Evolutionary conservation across 1,139 yeast species (phyloP).

Genomic region (Yamadazyma jaroonii): DNA sequence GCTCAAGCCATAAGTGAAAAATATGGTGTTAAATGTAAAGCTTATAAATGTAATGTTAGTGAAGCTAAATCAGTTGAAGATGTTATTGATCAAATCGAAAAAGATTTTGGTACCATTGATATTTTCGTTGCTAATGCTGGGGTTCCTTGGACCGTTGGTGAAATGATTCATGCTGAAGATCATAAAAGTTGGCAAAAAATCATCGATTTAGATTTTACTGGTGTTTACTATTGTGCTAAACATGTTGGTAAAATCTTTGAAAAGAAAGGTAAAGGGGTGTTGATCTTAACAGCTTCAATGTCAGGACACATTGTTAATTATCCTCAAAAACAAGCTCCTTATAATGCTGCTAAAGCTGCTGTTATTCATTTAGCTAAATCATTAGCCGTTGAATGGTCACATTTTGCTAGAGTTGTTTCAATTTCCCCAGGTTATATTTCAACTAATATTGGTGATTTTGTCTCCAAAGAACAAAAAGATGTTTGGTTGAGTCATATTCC

Average conservation of each 20-base stretch:
- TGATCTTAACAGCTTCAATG: conserved; percentile 81
- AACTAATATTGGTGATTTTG: conserved; percentile 52
- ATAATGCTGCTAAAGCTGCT: conserved; percentile 86
- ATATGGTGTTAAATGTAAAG: conserved; percentile 65
- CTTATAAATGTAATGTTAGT: conserved; percentile 71
- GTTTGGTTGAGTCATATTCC: conserved; percentile 58
- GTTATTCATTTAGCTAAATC: conserved; percentile 75
- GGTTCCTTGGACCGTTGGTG: conserved; percentile 79
- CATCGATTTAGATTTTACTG: conserved; percentile 68
- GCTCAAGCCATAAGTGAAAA: conserved; percentile 56
- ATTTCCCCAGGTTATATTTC: conserved; percentile 78
- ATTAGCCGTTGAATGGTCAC: conserved; percentile 84
- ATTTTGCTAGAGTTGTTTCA: conserved; percentile 72
- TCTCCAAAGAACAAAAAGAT: conserved; percentile 27
- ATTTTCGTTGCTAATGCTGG: conserved; percentile 92
- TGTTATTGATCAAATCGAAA: conserved; percentile 55
- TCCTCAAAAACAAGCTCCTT: conserved; percentile 83
- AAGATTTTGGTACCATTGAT: conserved; percentile 77
- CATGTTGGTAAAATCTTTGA: conserved; percentile 69
- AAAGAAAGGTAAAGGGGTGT: conserved; percentile 66
- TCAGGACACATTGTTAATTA: conserved; percentile 79
- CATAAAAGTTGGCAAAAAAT: conserved; percentile 61
- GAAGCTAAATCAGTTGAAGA: conserved; percentile 56
- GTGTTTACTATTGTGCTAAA: conserved; percentile 75
- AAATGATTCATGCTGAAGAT: conserved; percentile 55